Evolutionary conservation across 495 filamentous ascomycete genomes (phyloP).

Genomic region (Lepraria neglecta): DNA sequence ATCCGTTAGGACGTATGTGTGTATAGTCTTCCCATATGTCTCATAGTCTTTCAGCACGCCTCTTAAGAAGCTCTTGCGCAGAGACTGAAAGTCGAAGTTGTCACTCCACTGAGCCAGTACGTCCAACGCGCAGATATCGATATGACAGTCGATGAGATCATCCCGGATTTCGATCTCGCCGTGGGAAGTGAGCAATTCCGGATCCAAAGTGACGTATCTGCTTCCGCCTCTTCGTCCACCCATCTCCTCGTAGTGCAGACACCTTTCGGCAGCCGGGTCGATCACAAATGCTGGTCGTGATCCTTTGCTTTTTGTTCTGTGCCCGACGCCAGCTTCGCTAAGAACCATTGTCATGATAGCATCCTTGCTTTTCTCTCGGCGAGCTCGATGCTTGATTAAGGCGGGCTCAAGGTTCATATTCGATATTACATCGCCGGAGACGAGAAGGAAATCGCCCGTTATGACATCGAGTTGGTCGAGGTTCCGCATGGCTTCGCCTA

Average conservation of each 20-base stretch:
- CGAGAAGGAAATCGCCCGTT: slow-evolving; percentile 81
- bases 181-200: slow-evolving; percentile 58
- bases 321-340: slow-evolving; percentile 64
- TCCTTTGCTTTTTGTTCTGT: slow-evolving; percentile 67
- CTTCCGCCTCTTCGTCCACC: slow-evolving; percentile 35
- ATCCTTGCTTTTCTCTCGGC: slow-evolving; percentile 79
- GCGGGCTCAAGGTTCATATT: slow-evolving; percentile 77
- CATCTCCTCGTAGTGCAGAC: slow-evolving; percentile 87
- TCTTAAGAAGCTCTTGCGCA: slow-evolving; percentile 80
- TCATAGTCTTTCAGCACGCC: slow-evolving; percentile 95
- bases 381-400: slow-evolving; percentile 70
- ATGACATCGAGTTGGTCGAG: slow-evolving; percentile 83
- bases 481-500: slow-evolving; percentile 93
- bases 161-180: slow-evolving; percentile 70
- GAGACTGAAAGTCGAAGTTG: slow-evolving; percentile 91
- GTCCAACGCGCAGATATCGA: slow-evolving; percentile 97
- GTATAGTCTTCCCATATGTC: slow-evolving; percentile 90
- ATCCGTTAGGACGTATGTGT: slow-evolving; percentile 77
- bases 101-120: slow-evolving; percentile 93
- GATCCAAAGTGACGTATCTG: slow-evolving; percentile 60
- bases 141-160: slow-evolving; percentile 88
- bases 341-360: slow-evolving; percentile 98
- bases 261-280: slow-evolving; percentile 71
- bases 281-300: slow-evolving; percentile 79
- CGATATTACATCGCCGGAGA: slow-evolving; percentile 90